Conservation (phyloP, 208 protist genomes). For the Trichomonas gallinae region DNA sequence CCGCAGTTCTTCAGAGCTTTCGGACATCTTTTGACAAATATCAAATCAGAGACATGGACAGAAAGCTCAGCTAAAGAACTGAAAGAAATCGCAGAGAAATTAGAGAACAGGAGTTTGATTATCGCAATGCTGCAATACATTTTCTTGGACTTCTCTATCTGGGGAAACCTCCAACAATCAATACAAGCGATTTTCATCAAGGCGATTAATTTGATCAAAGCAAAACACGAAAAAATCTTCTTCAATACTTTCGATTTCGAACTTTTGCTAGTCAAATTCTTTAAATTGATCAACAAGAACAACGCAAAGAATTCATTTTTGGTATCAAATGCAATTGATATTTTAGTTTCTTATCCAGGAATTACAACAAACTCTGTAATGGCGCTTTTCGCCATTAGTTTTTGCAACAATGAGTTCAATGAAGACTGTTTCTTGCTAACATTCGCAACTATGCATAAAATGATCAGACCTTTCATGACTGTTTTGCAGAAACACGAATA, state of each 20-base stretch:
- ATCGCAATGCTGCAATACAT: not conserved
- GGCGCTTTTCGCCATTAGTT: not conserved
- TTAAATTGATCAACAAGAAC: not conserved
- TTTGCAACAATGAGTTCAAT: not conserved
- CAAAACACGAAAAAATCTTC: not conserved
- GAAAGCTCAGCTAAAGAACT: not conserved
- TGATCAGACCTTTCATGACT: not conserved
- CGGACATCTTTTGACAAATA: not conserved
- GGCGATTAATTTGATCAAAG: not conserved
- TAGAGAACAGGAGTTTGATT: not conserved
- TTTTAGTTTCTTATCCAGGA: not conserved
- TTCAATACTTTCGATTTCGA: not conserved
- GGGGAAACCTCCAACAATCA: not conserved
- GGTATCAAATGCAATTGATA: not conserved
- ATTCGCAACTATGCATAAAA: not conserved
- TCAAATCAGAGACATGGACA: not conserved
- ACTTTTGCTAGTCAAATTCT: not conserved
- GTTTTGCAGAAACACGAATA: not conserved
- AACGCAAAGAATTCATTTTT: not conserved
- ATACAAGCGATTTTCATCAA: not conserved
- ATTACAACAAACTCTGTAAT: not conserved
- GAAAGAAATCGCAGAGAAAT: not conserved
- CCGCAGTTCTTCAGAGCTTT: not conserved
- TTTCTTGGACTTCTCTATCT: not conserved
- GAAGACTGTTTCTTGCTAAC: not conserved